Evolutionary conservation across 495 filamentous ascomycete genomes (phyloP), one percentile per base, ranked within the genome.

Genomic region (Chaetomium tenue): DNA sequence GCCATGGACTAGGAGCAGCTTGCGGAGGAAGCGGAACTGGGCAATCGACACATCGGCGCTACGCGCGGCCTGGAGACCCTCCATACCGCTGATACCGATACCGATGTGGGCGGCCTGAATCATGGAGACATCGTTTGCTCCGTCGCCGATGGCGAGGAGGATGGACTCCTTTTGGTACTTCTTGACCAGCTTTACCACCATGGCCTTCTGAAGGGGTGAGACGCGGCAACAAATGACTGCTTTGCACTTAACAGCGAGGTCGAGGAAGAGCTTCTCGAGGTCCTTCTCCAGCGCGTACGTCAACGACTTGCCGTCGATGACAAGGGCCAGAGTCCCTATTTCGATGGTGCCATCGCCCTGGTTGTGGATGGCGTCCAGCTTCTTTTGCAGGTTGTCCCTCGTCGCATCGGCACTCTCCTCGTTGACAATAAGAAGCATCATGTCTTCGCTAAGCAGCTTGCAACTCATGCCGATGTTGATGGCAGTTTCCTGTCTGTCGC

Each of bases 381-480:
- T 99, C 82, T 97, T 97, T 59, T 90, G 82, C 44, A 99, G 75
- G 68, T 93, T 97, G 58, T 92, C 88, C 42, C 90, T 80, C 2
- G 95, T 98, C 18, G 85, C 89, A 28, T 78, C 75, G 12, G 90
- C 78, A 33, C 72, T 84, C 58, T 97, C 92, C 72, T 99, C 93
- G 69, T 99, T 99, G 70, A 99, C 83, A 72, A 99, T 96, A 58
- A 99, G 80, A 15, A 99, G 82, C 62, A 93, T 96, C 95, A 99
- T 99, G 66, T 99, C 95, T 75, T 99, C 95, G 54, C 92, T 96
- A 52, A 99, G 92, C 26, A 99, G 83, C 79, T 97, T 98, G 77
- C 95, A 99, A 71, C 91, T 96, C 95, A 99, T 99, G 63, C 95
- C 95, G 70, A 99, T 99, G 72, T 99, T 99, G 80, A 99, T 99